A percentile compares a stretch with the other conserved stretches of the same genome.
These are phyloP conservation scores for Adenanthera pavonina DNA, from an alignment of 306 rosid species.

Conservation along the genomic window DNA sequence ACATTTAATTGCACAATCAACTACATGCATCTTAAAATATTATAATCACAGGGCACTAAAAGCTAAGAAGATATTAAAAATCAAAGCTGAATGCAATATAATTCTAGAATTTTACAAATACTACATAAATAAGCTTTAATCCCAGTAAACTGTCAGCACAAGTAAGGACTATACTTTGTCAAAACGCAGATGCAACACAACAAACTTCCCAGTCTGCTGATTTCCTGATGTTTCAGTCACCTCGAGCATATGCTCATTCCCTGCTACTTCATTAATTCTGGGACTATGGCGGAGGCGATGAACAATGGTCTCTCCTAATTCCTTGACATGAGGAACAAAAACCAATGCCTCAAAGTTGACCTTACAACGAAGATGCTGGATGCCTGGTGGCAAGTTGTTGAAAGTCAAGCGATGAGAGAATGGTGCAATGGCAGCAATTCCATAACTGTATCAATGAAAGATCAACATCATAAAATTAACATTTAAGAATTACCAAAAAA, in stretches of 20 bases:
- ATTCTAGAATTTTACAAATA: neutral
- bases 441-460: slow-evolving; percentile 72
- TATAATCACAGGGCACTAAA: slow-evolving; percentile 13
- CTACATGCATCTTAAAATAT: slow-evolving; percentile 26
- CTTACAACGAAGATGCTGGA: slow-evolving; percentile 90
- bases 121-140: neutral
- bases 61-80: slow-evolving; percentile 26
- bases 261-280: slow-evolving; percentile 39
- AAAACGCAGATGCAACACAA: slow-evolving; percentile 90
- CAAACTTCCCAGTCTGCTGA: slow-evolving; percentile 66
- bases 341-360: slow-evolving; percentile 92
- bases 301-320: slow-evolving; percentile 72
- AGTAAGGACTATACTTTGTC: slow-evolving; percentile 69
- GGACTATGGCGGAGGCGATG: slow-evolving; percentile 66
- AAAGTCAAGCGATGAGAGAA: slow-evolving; percentile 97
- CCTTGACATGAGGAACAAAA: slow-evolving; percentile 81
- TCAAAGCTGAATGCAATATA: neutral
- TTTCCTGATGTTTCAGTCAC: slow-evolving; percentile 47
- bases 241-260: slow-evolving; percentile 44
- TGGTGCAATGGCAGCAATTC: slow-evolving; percentile 91
- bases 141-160: slow-evolving; percentile 16
- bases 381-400: slow-evolving; percentile 81
- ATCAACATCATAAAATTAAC: slow-evolving; percentile 33
- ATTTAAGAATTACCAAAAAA: slow-evolving; percentile 38
- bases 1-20: neutral